phyloP scores from a whole-genome alignment of 441 rosid species.

The Bocquillonia castaneifolia region DNA sequence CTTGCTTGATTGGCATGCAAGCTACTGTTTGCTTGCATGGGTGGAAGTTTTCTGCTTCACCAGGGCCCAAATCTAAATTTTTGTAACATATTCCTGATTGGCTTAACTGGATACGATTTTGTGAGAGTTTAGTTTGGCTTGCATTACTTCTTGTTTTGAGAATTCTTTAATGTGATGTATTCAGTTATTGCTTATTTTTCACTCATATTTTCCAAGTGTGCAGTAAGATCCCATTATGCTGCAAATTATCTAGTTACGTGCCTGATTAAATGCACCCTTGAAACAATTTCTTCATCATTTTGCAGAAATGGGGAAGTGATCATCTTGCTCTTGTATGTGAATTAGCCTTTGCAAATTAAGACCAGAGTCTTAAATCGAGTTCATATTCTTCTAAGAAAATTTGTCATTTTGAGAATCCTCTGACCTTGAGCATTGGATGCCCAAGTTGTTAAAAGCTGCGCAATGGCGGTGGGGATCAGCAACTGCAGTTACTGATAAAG shows the following conservation, averaged over 20 bases:
- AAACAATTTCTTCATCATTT: slow-evolving; percentile 15
- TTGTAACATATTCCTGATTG: background rate
- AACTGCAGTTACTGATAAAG: background rate
- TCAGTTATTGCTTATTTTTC: background rate
- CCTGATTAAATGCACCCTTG: background rate
- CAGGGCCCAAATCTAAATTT: background rate
- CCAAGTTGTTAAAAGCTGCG: background rate
- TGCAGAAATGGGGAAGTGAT: slow-evolving; percentile 94
- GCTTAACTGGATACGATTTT: no score
- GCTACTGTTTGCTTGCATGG: background rate
- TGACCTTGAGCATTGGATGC: background rate
- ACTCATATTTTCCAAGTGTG: background rate
- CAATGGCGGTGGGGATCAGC: background rate
- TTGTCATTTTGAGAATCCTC: background rate
- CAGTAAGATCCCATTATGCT: background rate
- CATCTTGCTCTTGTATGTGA: slow-evolving; percentile 95
- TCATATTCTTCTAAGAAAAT: background rate
- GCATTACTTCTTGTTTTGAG: background rate
- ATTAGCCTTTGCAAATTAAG: slow-evolving; percentile 53
- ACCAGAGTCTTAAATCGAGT: slow-evolving; percentile 14
- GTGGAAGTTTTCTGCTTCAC: background rate
- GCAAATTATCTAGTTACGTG: background rate
- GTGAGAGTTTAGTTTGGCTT: background rate
- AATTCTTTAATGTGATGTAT: background rate
- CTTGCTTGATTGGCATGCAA: background rate